A percentile compares a stretch with the other conserved stretches of the same genome.
Evolutionary conservation across 2,329 filamentous ascomycete species (phyloP).

Genomic region (Alternaria incomplexa): DNA sequence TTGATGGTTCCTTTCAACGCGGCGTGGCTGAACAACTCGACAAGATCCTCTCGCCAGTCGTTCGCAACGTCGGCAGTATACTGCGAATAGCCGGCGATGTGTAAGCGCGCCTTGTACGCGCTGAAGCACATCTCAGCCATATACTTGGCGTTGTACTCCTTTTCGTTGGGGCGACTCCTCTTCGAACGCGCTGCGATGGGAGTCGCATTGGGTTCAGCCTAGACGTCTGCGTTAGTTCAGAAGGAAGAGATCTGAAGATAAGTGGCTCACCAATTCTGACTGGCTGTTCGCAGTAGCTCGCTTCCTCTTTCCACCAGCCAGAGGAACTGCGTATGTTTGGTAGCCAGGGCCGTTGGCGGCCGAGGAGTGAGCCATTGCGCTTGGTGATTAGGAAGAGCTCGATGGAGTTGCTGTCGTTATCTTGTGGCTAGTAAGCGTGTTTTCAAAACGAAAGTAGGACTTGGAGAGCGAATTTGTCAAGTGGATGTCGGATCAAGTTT

Average conservation of each 20-base stretch:
- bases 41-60: slow-evolving; percentile 2
- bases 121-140: slow-evolving; percentile 9
- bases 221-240: background rate
- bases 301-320: slow-evolving; percentile 4
- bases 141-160: slow-evolving; percentile 8
- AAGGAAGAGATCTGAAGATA: background rate
- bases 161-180: background rate
- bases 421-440: background rate
- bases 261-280: background rate
- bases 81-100: background rate
- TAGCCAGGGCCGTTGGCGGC: background rate
- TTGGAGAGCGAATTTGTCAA: background rate
- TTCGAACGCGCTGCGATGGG: background rate
- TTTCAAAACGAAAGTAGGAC: background rate
- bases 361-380: background rate
- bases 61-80: background rate
- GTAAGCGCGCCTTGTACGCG: background rate
- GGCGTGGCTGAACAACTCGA: slow-evolving; percentile 2
- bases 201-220: background rate
- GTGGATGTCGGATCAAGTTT: background rate
- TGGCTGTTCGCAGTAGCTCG: background rate
- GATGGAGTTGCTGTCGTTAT: background rate
- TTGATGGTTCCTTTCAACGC: background rate
- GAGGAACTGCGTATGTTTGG: background rate
- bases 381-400: too few relatives aligned